Conservation (phyloP, 768 basidiomycete genomes). For the Phanerochaete carnosa region DNA sequence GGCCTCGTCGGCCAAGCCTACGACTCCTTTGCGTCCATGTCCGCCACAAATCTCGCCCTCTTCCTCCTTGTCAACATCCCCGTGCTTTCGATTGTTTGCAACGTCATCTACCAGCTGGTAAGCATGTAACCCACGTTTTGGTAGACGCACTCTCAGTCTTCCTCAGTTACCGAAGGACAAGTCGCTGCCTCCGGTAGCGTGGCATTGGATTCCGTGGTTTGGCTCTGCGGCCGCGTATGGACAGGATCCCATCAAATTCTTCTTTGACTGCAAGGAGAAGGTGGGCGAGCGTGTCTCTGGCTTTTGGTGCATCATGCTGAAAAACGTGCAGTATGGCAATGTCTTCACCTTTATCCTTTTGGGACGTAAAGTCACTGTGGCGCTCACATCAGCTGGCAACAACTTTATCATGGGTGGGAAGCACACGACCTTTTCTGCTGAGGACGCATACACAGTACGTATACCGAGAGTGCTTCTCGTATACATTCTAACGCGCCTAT, state of each 20-base stretch:
- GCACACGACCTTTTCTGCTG: constrained; percentile 87
- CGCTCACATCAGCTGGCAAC: constrained; percentile 87
- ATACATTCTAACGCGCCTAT: constrained; percentile 1
- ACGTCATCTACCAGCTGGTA: constrained; percentile 79
- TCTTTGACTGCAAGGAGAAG: constrained; percentile 75
- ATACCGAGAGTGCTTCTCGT: neutral
- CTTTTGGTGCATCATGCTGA: neutral
- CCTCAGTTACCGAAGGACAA: constrained; percentile 64
- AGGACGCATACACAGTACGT: constrained; percentile 92
- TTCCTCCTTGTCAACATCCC: constrained; percentile 62
- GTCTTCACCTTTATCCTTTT: constrained; percentile 95
- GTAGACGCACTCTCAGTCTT: neutral
- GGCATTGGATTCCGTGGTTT: constrained; percentile 87
- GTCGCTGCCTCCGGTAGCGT: constrained; percentile 83
- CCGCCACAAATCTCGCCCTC: constrained; percentile 28
- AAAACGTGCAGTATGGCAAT: constrained; percentile 74
- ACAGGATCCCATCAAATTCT: constrained; percentile 88
- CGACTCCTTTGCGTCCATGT: constrained; percentile 19
- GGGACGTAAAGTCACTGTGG: constrained; percentile 87
- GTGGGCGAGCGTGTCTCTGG: constrained; percentile 35
- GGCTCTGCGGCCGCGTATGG: constrained; percentile 91
- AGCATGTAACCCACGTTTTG: constrained; percentile 16
- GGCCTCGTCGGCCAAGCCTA: constrained; percentile 25
- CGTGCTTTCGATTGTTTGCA: constrained; percentile 62
- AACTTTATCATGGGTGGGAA: constrained; percentile 95